Percentiles rank a stretch among this genome's conserved stretches.
Evolutionary conservation across 2,329 filamentous ascomycete genomes (phyloP).

Genomic region (Cryphonectria parasitica): DNA sequence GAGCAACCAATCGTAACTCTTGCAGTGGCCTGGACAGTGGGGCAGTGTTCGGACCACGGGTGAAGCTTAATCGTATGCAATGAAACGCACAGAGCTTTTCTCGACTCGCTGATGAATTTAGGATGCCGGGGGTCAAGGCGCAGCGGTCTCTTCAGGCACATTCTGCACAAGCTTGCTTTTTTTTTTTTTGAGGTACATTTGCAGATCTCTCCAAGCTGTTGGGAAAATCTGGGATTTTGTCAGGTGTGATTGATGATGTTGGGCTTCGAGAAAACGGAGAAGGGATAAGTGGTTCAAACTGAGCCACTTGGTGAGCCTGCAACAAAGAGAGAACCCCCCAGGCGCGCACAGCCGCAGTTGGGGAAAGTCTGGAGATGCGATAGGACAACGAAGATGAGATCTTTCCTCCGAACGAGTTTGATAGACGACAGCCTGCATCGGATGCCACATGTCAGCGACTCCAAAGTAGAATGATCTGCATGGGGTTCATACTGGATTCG

Average conservation of each 20-base stretch:
- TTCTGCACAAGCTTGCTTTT: neutral
- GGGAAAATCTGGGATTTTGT: neutral
- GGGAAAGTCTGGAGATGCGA: slow-evolving; percentile 3
- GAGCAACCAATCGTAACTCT: slow-evolving; percentile 26
- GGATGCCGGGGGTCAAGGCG: neutral
- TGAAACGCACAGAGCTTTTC: slow-evolving; percentile 22
- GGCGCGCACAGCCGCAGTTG: neutral
- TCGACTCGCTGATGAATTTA: neutral
- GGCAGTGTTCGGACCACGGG: slow-evolving; percentile 15
- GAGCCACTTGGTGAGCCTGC: neutral
- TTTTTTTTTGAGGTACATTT: neutral
- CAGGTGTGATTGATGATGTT: neutral
- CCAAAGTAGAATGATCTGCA: neutral
- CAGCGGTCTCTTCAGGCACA: neutral
- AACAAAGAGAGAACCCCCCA: neutral
- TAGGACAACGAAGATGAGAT: neutral
- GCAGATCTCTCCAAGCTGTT: neutral
- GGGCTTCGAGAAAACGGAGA: neutral
- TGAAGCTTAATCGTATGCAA: slow-evolving; percentile 20
- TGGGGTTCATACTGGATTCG: slow-evolving; percentile 8
- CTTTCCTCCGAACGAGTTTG: neutral
- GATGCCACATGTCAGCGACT: neutral
- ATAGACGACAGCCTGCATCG: slow-evolving; percentile 6
- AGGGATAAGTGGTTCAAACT: neutral
- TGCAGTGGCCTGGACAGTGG: slow-evolving; percentile 13